Conservation (phyloP, 306 rosid genomes). For the Datisca glomerata region DNA sequence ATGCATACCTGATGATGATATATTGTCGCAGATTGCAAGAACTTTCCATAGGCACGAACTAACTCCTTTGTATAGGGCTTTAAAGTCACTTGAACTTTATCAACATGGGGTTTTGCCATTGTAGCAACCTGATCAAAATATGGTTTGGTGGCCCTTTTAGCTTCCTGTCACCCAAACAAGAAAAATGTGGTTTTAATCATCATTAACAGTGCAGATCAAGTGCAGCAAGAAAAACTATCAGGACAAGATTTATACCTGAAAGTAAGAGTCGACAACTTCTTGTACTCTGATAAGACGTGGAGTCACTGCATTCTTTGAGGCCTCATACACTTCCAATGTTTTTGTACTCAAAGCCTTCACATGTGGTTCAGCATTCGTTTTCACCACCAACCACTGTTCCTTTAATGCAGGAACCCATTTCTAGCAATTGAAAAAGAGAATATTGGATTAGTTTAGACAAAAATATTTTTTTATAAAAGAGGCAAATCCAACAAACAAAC, state of each 20-base stretch:
- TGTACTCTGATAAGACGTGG: slow-evolving; percentile 58
- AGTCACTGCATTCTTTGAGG: slow-evolving; percentile 47
- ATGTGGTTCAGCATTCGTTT: slow-evolving; percentile 61
- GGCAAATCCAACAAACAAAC: too few species aligned
- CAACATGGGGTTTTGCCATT: slow-evolving; percentile 75
- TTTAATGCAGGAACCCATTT: slow-evolving; percentile 59
- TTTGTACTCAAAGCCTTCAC: slow-evolving; percentile 35
- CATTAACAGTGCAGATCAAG: background rate
- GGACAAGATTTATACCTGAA: slow-evolving; percentile 38
- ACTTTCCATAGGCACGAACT: slow-evolving; percentile 53
- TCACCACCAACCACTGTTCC: slow-evolving; percentile 50
- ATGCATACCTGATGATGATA: slow-evolving; percentile 71
- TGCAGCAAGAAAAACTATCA: background rate
- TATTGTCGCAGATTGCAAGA: slow-evolving; percentile 68
- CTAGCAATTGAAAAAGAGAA: slow-evolving; percentile 27
- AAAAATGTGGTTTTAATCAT: background rate
- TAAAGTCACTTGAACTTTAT: slow-evolving; percentile 48
- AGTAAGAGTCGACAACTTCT: slow-evolving; percentile 65
- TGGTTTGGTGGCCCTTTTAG: slow-evolving; percentile 72
- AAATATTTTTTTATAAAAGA: too few species aligned
- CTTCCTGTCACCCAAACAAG: slow-evolving; percentile 47
- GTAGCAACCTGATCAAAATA: slow-evolving; percentile 74
- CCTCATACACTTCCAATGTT: slow-evolving; percentile 46
- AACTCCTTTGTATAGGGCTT: slow-evolving; percentile 56
- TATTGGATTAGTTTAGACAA: too few species aligned